Evolutionary conservation across 257 asterid species (phyloP), one percentile per base, ranked within the genome.

Genomic region (Mentha longifolia): DNA sequence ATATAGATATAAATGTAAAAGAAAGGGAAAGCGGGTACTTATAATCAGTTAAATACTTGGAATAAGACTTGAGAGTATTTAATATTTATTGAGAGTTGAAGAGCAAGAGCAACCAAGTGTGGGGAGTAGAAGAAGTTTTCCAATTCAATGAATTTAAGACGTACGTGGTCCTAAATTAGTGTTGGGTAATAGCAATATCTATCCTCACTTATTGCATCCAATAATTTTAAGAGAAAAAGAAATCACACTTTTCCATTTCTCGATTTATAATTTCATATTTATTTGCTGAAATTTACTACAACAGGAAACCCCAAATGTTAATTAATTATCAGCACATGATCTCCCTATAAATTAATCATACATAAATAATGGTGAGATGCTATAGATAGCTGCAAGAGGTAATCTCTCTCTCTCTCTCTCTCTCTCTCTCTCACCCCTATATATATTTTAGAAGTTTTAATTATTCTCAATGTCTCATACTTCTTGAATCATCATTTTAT

Each of bases 111-210:
- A 47, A 37, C 42, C 50, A 62, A 28, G 51, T 62, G 74, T 54
- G 51, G 72, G 68, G 70, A 35, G 39, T 35, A 6, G 39, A 60
- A 30, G 39, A 60, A 19, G 20, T 56, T 57, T 57, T 69, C 43
- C 30, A 64, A 20, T 31, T 31, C 15, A 31, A 70, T 46, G 57
- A 15, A 67, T 72, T 72, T 51, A 66, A 64, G 61, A 66, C 51
- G 73, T 74, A 66, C 51, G 73, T 69, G 77, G 83, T 70, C 77
- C 76, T 56, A 6, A 25, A 3, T 42, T 6, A 4, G 8, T 33
- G 46, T 78, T 68, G 61, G 78, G 76, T 46, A 14, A 55, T 65
- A 52, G 46, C 31, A 55, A 31, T 7, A 52, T 25, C 31, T 10
- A 42, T 16, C 15, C 52, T 30, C 31, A 41, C 20, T 19, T 46